Conservation (phyloP, 768 basidiomycete species). For the Suillus brevipes region DNA sequence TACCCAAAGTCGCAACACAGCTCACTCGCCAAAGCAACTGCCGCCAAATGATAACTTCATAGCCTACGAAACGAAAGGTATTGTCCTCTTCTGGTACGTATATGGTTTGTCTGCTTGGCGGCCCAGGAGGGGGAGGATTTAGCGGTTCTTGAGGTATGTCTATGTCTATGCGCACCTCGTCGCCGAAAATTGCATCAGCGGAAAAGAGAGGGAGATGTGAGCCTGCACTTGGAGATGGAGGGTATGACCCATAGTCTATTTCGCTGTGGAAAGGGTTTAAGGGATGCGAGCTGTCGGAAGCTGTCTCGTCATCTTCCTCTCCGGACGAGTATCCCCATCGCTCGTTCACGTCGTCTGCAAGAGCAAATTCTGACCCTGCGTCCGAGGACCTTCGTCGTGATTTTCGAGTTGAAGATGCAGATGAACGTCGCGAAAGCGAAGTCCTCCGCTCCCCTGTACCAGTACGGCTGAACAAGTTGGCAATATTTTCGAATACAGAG, state of each 20-base stretch:
- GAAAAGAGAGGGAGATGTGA: conserved; percentile 66
- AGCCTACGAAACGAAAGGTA: conserved; percentile 85
- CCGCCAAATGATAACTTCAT: conserved; percentile 65
- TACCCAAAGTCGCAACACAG: conserved; percentile 69
- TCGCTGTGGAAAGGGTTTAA: conserved; percentile 46
- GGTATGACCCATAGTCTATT: conserved; percentile 71
- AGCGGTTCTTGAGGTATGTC: conserved; percentile 60
- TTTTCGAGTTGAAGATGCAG: conserved; percentile 47
- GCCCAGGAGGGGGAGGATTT: conserved; percentile 75
- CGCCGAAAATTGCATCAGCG: conserved; percentile 79
- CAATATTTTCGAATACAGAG: conserved; percentile 63
- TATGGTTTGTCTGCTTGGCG: conserved; percentile 83
- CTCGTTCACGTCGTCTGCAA: conserved; percentile 62
- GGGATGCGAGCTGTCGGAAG: conserved; percentile 20
- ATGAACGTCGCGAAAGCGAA: conserved; percentile 61
- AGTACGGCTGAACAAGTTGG: conserved; percentile 60
- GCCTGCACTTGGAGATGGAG: conserved; percentile 54
- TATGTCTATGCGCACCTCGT: conserved; percentile 82
- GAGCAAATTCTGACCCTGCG: conserved; percentile 57
- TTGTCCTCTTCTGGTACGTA: conserved; percentile 89
- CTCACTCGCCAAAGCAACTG: conserved; percentile 68
- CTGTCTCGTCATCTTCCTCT: conserved; percentile 62
- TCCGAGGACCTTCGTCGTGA: conserved; percentile 58
- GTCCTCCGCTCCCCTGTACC: conserved; percentile 47
- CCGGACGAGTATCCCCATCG: conserved; percentile 94